These are phyloP conservation scores for Lagenaria siceraria DNA, from an alignment of 306 rosid species.

Conservation along the genomic window DNA sequence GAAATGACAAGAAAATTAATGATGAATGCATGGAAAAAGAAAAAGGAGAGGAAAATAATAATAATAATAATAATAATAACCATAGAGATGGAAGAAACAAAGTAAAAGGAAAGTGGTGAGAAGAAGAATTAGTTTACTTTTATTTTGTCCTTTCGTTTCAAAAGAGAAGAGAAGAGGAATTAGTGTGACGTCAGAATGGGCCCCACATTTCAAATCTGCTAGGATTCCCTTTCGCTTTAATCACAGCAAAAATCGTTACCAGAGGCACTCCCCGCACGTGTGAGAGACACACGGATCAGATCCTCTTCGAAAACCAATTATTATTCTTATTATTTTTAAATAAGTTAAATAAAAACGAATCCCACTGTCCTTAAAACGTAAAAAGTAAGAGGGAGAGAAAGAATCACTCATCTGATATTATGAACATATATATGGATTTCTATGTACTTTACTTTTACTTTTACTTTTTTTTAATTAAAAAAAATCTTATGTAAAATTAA, in stretches of 20 bases:
- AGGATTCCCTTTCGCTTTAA: background rate
- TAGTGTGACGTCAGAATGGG: background rate
- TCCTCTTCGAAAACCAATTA: background rate
- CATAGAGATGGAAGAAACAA: background rate
- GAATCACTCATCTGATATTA: background rate
- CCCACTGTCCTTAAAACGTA: background rate
- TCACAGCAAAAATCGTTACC: background rate
- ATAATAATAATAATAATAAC: background rate
- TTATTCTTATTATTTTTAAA: background rate
- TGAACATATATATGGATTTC: too few relatives aligned
- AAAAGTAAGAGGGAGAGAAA: background rate
- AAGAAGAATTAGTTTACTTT: background rate
- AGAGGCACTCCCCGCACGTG: background rate
- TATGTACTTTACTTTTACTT: background rate
- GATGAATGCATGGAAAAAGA: background rate
- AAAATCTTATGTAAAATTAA: too few relatives aligned
- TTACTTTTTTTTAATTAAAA: too few relatives aligned
- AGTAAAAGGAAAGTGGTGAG: too few relatives aligned
- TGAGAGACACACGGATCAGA: conserved; percentile 1
- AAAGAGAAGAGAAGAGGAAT: background rate
- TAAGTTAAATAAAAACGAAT: background rate
- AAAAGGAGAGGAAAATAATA: background rate
- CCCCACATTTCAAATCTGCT: background rate
- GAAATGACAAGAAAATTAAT: background rate
- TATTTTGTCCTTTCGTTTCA: background rate